Evolutionary conservation across 805 yeast genomes (phyloP).

Genomic region (Candida xiaguanensis): DNA sequence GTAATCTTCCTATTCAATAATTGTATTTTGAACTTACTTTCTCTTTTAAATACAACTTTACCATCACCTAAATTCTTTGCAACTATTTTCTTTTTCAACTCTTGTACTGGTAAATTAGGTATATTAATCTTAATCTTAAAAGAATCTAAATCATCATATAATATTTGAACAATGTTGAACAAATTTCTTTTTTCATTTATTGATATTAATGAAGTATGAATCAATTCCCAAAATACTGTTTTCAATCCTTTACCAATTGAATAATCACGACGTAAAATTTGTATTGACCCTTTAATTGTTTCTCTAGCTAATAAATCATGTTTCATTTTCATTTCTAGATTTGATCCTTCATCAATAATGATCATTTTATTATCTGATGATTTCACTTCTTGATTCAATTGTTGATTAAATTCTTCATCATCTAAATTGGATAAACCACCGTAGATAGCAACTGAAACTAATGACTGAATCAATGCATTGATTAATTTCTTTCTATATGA

Average conservation of each 20-base stretch:
- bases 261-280: slow-evolving; percentile 57
- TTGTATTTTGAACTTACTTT: slow-evolving; percentile 54
- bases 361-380: slow-evolving; percentile 39
- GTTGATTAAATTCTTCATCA: slow-evolving; percentile 57
- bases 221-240: slow-evolving; percentile 60
- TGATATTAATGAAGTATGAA: slow-evolving; percentile 60
- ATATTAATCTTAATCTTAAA: slow-evolving; percentile 59
- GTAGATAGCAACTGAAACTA: slow-evolving; percentile 65
- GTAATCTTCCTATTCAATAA: slow-evolving; percentile 25
- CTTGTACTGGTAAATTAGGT: slow-evolving; percentile 54
- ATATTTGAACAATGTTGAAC: slow-evolving; percentile 60
- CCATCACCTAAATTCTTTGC: slow-evolving; percentile 55
- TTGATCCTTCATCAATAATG: slow-evolving; percentile 53
- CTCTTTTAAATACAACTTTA: slow-evolving; percentile 56
- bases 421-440: slow-evolving; percentile 59
- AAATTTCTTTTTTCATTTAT: slow-evolving; percentile 58
- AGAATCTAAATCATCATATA: slow-evolving; percentile 59
- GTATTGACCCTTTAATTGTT: slow-evolving; percentile 62
- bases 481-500: slow-evolving; percentile 50
- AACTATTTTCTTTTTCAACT: slow-evolving; percentile 55
- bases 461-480: slow-evolving; percentile 42
- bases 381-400: slow-evolving; percentile 22
- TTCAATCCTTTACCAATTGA: slow-evolving; percentile 56
- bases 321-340: slow-evolving; percentile 45
- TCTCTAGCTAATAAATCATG: slow-evolving; percentile 65